Evolutionary conservation across 1,284 basidiomycete species (phyloP), one percentile per base, ranked within the genome.

Genomic region (Cronartium quercuum): DNA sequence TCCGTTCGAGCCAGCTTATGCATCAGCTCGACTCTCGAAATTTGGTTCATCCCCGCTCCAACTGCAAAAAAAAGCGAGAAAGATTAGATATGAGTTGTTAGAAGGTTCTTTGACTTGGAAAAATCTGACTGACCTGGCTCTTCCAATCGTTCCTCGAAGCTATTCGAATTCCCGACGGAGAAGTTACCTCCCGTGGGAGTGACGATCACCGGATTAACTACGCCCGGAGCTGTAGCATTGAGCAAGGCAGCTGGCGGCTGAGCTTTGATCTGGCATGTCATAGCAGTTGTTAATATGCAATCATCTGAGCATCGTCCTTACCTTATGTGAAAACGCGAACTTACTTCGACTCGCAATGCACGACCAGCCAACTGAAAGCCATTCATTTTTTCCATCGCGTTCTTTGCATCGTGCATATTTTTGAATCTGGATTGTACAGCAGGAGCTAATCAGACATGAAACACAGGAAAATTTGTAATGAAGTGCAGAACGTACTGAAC

Each of bases 331-430:
- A n/a, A n/a, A 62, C 18, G 12, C 42, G 44, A 65, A 47, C 37
- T 15, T 75, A 51, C 42, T 61, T 67, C 37, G 41, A 38, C 41
- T 83, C 89, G 76, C 80, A 93, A 91, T 73, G 89, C 90, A 76
- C 95, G 88, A 62, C 94, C 96, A 62, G 96, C 95, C 67, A 99
- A 86, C 79, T 96, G 93, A 81, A 98, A 98, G 12, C 92, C 92
- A 84, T 98, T 93, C 94, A 99, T 98, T 78, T 96, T 92, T 80
- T 97, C 93, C 51, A 95, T 84, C 18, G 95, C 95, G 88, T 94
- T 94, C 82, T 91, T 90, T 21, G 96, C 95, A 81, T 97, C 91
- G 80, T 93, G 90, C 18, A 88, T 84, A 65, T 91, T 86, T 80
- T 92, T 91, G 83, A 93, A 96, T 82, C 91, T 92, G 74, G 34